Conservation (phyloP, 371 early-diverging fungal species). For the Mortierella sp. region DNA sequence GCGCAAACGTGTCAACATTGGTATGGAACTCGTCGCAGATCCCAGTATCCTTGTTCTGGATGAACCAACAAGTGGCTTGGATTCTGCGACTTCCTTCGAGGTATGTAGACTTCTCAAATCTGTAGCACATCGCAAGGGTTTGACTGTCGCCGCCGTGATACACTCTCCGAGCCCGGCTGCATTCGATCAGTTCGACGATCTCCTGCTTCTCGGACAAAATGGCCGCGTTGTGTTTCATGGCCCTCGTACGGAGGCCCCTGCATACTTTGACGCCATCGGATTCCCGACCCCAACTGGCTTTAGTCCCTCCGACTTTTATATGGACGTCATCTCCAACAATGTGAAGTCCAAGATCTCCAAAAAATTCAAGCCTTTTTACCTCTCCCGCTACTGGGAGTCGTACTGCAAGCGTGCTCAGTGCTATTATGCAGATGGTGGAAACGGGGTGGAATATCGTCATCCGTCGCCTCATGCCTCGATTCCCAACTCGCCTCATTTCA, state of each 20-base stretch:
- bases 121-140: slow-evolving; percentile 66
- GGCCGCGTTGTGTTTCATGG: slow-evolving; percentile 76
- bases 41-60: slow-evolving; percentile 93
- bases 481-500: slow-evolving; percentile 41
- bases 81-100: slow-evolving; percentile 75
- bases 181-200: slow-evolving; percentile 74
- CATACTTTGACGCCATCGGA: slow-evolving; percentile 68
- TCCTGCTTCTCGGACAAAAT: slow-evolving; percentile 75
- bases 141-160: slow-evolving; percentile 80
- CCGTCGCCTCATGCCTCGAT: slow-evolving; percentile 78
- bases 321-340: slow-evolving; percentile 66
- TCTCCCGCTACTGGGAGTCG: slow-evolving; percentile 50
- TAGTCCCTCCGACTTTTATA: slow-evolving; percentile 73
- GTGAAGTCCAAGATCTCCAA: slow-evolving; percentile 45
- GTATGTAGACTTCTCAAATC: slow-evolving; percentile 69
- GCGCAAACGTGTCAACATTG: slow-evolving; percentile 87
- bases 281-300: slow-evolving; percentile 64
- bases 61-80: slow-evolving; percentile 91
- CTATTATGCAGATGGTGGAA: slow-evolving; percentile 78
- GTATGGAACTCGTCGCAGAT: slow-evolving; percentile 89
- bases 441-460: slow-evolving; percentile 75
- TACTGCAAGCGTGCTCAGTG: slow-evolving; percentile 47
- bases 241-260: slow-evolving; percentile 54
- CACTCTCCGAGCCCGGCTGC: slow-evolving; percentile 80
- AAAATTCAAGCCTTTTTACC: slow-evolving; percentile 53